phyloP scores from a whole-genome alignment of 2,329 filamentous ascomycete genomes.

The Hypomyces rosellus region DNA sequence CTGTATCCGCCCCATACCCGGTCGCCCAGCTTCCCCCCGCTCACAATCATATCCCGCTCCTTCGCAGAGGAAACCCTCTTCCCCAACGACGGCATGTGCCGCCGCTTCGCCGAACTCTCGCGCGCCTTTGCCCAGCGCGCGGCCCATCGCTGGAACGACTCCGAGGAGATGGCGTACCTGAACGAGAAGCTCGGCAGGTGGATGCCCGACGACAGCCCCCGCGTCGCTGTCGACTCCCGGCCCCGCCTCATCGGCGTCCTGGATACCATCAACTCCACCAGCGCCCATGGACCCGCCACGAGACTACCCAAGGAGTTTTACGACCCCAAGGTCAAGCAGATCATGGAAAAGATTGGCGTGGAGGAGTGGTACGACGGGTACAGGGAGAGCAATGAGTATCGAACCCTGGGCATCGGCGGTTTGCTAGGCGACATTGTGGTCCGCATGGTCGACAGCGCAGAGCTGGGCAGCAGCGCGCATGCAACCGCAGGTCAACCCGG shows the following conservation, averaged over 20 bases:
- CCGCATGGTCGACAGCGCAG: constrained; percentile 62
- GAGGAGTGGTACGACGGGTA: constrained; percentile 95
- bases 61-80: constrained; percentile 70
- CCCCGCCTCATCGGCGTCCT: constrained; percentile 84
- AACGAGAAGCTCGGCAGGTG: constrained; percentile 72
- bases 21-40: constrained; percentile 45
- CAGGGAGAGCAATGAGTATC: constrained; percentile 76
- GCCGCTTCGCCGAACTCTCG: constrained; percentile 63
- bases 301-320: constrained; percentile 82
- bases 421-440: constrained; percentile 78
- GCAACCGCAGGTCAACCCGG: background rate
- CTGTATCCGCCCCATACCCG: constrained; percentile 58
- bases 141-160: constrained; percentile 66
- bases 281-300: constrained; percentile 70
- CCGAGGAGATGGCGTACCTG: constrained; percentile 77
- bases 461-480: constrained; percentile 36
- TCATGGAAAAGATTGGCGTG: constrained; percentile 68
- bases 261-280: constrained; percentile 86
- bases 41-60: constrained; percentile 59
- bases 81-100: constrained; percentile 70
- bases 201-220: constrained; percentile 66
- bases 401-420: constrained; percentile 78
- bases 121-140: constrained; percentile 66
- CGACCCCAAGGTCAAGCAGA: constrained; percentile 61
- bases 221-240: constrained; percentile 74